Evolutionary conservation across 2,329 filamentous ascomycete genomes (phyloP).

Genomic region (Pestalotiopsis sp.): DNA sequence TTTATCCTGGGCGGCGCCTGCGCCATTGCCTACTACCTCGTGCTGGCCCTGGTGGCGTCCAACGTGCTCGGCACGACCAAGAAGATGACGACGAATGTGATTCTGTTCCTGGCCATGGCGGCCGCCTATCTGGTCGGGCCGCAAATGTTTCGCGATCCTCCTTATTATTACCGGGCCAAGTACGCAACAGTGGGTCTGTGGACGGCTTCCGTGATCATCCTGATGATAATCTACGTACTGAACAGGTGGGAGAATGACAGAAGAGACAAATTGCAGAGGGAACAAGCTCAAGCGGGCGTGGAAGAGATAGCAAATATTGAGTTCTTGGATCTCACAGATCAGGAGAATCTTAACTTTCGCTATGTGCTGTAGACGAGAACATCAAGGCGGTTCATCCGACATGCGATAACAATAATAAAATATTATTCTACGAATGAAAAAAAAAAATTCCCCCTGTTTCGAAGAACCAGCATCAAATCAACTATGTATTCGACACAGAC

Average conservation of each 20-base stretch:
- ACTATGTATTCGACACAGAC: no score
- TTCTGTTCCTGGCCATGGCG: conserved; percentile 24
- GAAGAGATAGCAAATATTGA: neutral
- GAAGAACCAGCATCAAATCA: no score
- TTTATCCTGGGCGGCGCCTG: conserved; percentile 2
- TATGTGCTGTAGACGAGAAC: neutral
- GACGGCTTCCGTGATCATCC: neutral
- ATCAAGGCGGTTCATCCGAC: no score
- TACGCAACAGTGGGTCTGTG: conserved; percentile 8
- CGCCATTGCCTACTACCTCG: conserved; percentile 8
- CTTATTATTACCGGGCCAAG: conserved; percentile 9
- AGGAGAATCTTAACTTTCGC: conserved; percentile 6
- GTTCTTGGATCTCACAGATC: conserved; percentile 11
- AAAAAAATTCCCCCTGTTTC: no score
- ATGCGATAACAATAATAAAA: no score
- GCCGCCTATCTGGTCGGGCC: conserved; percentile 7
- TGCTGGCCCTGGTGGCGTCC: conserved; percentile 31
- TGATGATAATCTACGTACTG: neutral
- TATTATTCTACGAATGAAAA: no score
- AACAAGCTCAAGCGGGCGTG: neutral
- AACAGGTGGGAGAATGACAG: conserved; percentile 8
- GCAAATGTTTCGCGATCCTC: conserved; percentile 6
- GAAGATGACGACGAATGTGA: conserved; percentile 34
- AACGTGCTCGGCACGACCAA: conserved; percentile 37
- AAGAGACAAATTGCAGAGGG: neutral